Evolutionary conservation across 2,329 filamentous ascomycete genomes (phyloP).

Genomic region (Curvularia sp.): DNA sequence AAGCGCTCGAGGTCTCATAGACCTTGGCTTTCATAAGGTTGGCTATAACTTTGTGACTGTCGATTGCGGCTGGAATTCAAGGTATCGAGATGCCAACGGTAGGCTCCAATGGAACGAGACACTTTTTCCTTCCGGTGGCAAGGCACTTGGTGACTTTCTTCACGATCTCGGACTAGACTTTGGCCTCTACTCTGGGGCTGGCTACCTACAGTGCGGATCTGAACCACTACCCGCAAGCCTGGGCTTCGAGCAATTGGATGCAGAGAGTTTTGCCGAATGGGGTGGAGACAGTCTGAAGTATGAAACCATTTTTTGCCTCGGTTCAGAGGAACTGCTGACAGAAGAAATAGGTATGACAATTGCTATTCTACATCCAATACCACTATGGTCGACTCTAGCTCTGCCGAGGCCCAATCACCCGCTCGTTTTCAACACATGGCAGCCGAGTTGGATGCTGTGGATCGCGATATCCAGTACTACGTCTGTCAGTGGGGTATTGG

Average conservation of each 20-base stretch:
- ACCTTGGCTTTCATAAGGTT: conserved; percentile 59
- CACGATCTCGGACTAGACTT: conserved; percentile 60
- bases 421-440: conserved; percentile 44
- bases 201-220: conserved; percentile 50
- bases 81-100: conserved; percentile 53
- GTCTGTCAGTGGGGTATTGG: conserved; percentile 53
- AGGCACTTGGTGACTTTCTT: conserved; percentile 59
- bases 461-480: conserved; percentile 47
- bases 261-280: conserved; percentile 60
- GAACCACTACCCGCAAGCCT: conserved; percentile 55
- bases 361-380: conserved; percentile 42
- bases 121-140: conserved; percentile 61
- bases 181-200: conserved; percentile 60
- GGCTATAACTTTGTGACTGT: conserved; percentile 65
- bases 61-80: conserved; percentile 65
- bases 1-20: conserved; percentile 63
- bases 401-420: conserved; percentile 38
- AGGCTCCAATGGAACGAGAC: conserved; percentile 60
- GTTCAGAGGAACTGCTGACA: conserved; percentile 50
- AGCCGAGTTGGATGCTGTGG: conserved; percentile 32
- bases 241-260: conserved; percentile 65
- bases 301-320: neutral
- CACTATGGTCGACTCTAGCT: conserved; percentile 48
- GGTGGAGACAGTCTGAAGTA: conserved; percentile 59
- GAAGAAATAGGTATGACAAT: conserved; percentile 42